phyloP scores from a whole-genome alignment of 331 rosid species.

The Acacia pycnantha region DNA sequence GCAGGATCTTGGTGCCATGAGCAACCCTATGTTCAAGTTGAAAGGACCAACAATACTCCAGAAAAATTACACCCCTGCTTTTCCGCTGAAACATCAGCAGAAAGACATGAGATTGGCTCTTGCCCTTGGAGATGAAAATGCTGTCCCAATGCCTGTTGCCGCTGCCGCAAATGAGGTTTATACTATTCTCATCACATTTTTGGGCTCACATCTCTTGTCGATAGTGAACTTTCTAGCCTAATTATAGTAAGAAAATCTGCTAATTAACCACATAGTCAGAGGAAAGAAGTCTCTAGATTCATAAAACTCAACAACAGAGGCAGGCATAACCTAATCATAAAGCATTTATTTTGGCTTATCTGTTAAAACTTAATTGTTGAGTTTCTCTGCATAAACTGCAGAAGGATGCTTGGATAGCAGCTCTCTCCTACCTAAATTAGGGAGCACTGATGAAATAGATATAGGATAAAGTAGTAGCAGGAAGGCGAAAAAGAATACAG shows the following conservation, averaged over 20 bases:
- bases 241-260: not conserved
- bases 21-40: conserved; percentile 73
- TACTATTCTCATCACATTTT: not conserved
- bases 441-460: not conserved
- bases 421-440: not conserved
- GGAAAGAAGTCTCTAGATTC: not conserved
- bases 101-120: conserved; percentile 95
- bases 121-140: conserved; percentile 78
- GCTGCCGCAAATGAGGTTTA: conserved; percentile 88
- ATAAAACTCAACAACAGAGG: not conserved
- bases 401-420: not conserved
- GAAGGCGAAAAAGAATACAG: not conserved
- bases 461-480: not conserved
- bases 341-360: not conserved
- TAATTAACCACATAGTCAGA: not conserved
- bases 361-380: not conserved
- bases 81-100: conserved; percentile 92
- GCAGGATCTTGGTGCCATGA: conserved; percentile 75
- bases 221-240: not conserved
- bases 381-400: not conserved
- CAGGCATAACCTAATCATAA: not conserved
- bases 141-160: conserved; percentile 79
- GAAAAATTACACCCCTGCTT: conserved; percentile 71
- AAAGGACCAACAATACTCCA: conserved; percentile 79
- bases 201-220: not conserved